These are phyloP conservation scores for Didymella segeticola DNA, from an alignment of 2,329 filamentous ascomycete species.

Conservation along the genomic window DNA sequence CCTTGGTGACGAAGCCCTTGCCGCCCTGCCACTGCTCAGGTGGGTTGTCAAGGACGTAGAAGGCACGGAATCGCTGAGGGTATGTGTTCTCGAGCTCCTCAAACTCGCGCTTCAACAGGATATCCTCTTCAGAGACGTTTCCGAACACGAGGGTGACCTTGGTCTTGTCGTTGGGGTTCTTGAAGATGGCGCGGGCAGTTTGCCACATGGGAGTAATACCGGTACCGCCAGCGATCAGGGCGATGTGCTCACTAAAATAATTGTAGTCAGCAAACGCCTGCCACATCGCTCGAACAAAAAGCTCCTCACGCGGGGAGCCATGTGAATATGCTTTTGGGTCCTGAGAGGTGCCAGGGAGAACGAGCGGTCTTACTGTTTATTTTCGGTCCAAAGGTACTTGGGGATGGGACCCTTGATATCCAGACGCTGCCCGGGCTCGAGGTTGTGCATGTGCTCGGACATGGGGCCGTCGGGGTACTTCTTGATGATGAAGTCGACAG, in stretches of 20 bases:
- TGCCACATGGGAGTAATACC: conserved; percentile 99
- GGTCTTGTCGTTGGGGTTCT: conserved; percentile 94
- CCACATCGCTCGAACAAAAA: too few species aligned
- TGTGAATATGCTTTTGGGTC: too few species aligned
- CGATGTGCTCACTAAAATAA: conserved; percentile 70
- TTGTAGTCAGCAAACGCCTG: conserved; percentile 10
- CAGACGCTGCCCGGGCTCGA: conserved; percentile 81
- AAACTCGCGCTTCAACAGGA: conserved; percentile 86
- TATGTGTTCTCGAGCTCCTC: conserved; percentile 91
- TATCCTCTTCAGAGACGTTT: conserved; percentile 88
- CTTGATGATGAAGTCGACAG: conserved; percentile 90
- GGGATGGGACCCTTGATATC: conserved; percentile 95
- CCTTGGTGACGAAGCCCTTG: conserved; percentile 85
- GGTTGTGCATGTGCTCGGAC: conserved; percentile 85
- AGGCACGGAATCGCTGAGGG: conserved; percentile 92
- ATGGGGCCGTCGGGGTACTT: conserved; percentile 89
- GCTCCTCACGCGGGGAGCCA: too few species aligned
- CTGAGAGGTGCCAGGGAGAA: too few species aligned
- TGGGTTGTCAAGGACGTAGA: conserved; percentile 89
- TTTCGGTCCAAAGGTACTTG: conserved; percentile 87
- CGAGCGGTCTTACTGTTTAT: conserved; percentile 71
- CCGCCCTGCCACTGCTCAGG: conserved; percentile 77
- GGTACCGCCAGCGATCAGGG: conserved; percentile 89
- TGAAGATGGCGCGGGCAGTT: conserved; percentile 88
- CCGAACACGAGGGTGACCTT: conserved; percentile 96